Base-by-base conservation (phyloP, 2,329 filamentous ascomycete species). In the Annulohypoxylon truncatum region DNA sequence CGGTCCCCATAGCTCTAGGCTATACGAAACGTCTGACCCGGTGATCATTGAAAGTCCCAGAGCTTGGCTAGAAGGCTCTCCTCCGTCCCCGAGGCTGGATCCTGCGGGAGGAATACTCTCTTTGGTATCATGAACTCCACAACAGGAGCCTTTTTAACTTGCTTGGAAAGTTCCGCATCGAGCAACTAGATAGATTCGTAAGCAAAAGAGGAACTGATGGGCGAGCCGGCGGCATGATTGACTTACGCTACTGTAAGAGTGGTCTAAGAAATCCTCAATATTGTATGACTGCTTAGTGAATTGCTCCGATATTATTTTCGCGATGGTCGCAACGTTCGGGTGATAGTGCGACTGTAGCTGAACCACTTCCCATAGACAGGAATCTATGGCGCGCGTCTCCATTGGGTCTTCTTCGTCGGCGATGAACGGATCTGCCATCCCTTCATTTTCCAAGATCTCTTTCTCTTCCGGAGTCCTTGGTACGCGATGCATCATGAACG, bases 261-360 rank as follows among this genome's bases (percentile, higher is more conserved):
- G 94, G 76, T 99, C 96, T 50, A 98, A 81, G 79, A 99, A 99
- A 76, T 99, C 96, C 76, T 99, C 96, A n/a, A 97, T 81, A 73
- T 94, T 96, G 79, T 98, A 99, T 2, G 91, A 87, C 71, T 94
- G 90, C 81, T 99, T 99, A 2, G 96, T 99, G 78, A 98, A 99
- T 78, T 98, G 96, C 80, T 98, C 94, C 2, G 92, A 92, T 61
- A 99, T 89, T 69, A 99, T 97, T 79, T 94, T 96, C 46, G 94
- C 91, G 71, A 99, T 89, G 2, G 94, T 96, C 0, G 95, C 94
- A 22, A 99, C 93, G 73, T 98, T 99, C 12, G 96, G 96, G 77
- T 99, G 96, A 79, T 97, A 98, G 79, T 99, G 96, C 0, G 89
- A 90, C 78, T 96, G 93, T 61, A 98, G 82, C 63, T 93, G 94